Base-by-base conservation (phyloP, 1,139 yeast species). In the Suhomyces kunorum region DNA sequence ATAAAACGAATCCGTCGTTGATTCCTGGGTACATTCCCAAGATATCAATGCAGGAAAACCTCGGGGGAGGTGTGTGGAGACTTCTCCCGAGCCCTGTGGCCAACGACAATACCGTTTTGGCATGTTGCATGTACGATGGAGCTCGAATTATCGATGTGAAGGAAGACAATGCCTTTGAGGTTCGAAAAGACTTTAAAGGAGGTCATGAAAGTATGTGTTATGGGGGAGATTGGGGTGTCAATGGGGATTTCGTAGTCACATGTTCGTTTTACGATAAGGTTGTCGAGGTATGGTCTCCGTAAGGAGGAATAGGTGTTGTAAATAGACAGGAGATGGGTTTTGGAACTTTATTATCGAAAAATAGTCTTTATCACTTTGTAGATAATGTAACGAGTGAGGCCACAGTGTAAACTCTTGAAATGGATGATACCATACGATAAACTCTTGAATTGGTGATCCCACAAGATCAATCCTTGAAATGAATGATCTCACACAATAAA, bases 41-140 rank as follows among this genome's bases (percentile, higher is more conserved):
- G 37, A 65, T 66, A 1, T 48, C 58, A 5, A 58, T 67, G 16
- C 65, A 66, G 36, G 64, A 70, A 28, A 77, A 83, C 38, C 66
- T 90, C 2, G 92, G 90, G 1, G 98, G 98, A 6, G 98, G 98
- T 1, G 98, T 90, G 3, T 92, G 98, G 98, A 68, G 96, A 50
- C 70, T 92, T 42, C 65, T 81, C 2, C 96, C 96, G 2, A 68
- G 76, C 27, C 82, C 84, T 0, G 42, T 47, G 1, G 49, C 50
- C 3, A 54, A 56, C 9, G 76, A 73, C 39, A 58, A 74, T 37
- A 58, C 78, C 43, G 67, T 90, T 1, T 65, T 90, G 39, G 81
- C 82, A 0, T 90, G 98, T 56, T 88, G 97, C 56, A 92, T 92
- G 98, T 90, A 92, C 54, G 92, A 88, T 52, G 98, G 98, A 11